Base-by-base conservation (phyloP, 768 basidiomycete genomes). In the Termitomyces sp. region DNA sequence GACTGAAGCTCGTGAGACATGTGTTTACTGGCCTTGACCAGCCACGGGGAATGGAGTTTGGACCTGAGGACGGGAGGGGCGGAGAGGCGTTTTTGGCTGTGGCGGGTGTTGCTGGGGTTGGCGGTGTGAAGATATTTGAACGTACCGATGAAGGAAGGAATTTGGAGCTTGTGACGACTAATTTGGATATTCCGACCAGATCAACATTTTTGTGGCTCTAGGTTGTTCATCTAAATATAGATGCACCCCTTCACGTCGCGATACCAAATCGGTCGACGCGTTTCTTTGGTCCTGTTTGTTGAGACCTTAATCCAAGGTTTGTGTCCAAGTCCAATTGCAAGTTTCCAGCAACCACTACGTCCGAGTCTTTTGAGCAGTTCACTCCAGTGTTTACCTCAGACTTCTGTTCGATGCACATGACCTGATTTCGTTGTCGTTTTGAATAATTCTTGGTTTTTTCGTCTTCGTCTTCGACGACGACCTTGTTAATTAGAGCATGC, bases 31-130 rank as follows among this genome's bases (percentile, higher is more conserved):
- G 86, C 12, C 69, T 87, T 54, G 74, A 83, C 63, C 82, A 87
- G 67, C 78, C 88, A 36, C 74, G 86, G 33, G 87, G 86, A 4
- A 88, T 89, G 85, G 77, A 80, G 70, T 74, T 88, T 55, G 81
- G 82, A 5, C 76, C 79, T 2, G 62, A 70, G 57, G 67, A 73
- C 57, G 72, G 71, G n/a, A 76, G 77, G 5, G 79, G 75, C 31
- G 79, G 78, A 31, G 82, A 82, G 50, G 79, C 73, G 60, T 84
- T 76, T 63, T 68, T 85, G 31, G 73, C 83, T 37, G 83, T 83
- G 18, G 75, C 77, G 16, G 86, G 85, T 15, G 66, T 72, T 50
- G 77, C 77, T 6, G 84, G 84, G 16, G 73, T 68, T 31, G 81
- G 75, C 2, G 86, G 86, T 4, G 78, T 83, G 31, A 80, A 79